Conservation (phyloP, 2,329 filamentous ascomycete species). For the Phyllosticta ampelicida region DNA sequence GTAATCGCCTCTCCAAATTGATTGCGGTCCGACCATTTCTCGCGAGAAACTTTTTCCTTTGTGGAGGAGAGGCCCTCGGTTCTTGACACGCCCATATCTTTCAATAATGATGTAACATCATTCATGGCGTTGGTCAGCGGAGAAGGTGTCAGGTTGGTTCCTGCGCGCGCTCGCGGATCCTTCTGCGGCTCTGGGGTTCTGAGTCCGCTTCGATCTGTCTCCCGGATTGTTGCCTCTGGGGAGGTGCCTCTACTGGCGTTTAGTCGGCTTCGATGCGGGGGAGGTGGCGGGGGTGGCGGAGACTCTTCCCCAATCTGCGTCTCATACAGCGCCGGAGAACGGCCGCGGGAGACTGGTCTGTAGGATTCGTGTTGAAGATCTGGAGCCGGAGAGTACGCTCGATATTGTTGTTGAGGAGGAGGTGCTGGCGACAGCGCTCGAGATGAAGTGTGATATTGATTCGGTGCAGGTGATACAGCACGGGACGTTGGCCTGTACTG, state of each 20-base stretch:
- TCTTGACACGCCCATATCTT: slow-evolving; percentile 62
- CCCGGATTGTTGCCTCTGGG: slow-evolving; percentile 16
- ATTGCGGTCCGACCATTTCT: slow-evolving; percentile 82
- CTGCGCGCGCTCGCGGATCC: slow-evolving; percentile 13
- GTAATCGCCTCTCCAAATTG: slow-evolving; percentile 52
- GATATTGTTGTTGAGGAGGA: slow-evolving; percentile 12
- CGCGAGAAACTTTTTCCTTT: slow-evolving; percentile 47
- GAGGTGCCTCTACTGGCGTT: slow-evolving; percentile 19
- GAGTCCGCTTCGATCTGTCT: slow-evolving; percentile 28
- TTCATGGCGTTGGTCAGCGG: slow-evolving; percentile 93
- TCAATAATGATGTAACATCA: slow-evolving; percentile 89
- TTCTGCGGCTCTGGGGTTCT: slow-evolving; percentile 54
- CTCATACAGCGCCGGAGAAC: slow-evolving; percentile 16
- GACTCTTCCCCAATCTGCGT: slow-evolving; percentile 45
- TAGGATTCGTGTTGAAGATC: slow-evolving; percentile 9
- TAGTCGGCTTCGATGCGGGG: slow-evolving; percentile 53
- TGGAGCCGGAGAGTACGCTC: slow-evolving; percentile 10
- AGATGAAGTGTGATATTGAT: slow-evolving; percentile 20
- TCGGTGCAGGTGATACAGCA: slow-evolving; percentile 12
- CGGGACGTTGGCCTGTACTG: slow-evolving; percentile 18
- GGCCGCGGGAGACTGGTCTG: slow-evolving; percentile 11
- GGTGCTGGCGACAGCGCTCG: slow-evolving; percentile 24
- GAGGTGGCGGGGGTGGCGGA: slow-evolving; percentile 75
- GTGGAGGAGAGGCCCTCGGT: slow-evolving; percentile 41
- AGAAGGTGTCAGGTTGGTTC: slow-evolving; percentile 59